Base-by-base conservation (phyloP, 768 basidiomycete species). In the Rhizopogon salebrosus region DNA sequence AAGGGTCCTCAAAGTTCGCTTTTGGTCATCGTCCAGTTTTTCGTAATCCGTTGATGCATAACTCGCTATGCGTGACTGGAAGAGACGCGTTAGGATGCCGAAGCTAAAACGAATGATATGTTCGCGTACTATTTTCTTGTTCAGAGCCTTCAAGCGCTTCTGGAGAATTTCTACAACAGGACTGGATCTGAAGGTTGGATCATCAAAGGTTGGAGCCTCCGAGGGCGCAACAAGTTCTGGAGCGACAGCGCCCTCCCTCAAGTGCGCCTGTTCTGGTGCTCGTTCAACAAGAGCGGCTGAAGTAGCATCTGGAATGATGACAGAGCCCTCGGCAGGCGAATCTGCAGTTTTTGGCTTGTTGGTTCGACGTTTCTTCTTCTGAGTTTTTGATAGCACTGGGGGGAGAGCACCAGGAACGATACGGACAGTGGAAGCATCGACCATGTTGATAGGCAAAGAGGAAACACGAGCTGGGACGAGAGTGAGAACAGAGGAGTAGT, bases 11-110 rank as follows among this genome's bases (percentile, higher is more conserved):
- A 94, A 61, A 2, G 79, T 75, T 31, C 84, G 82, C 57, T 79
- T 87, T 71, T 97, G 93, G 69, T 95, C 94, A 38, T 92, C 89
- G 57, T 95, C 91, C 50, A 95, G 79, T 62, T 87, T 86, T 51
- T 84, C 83, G 3, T 77, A 67, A 24, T 84, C 82, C 18, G 79
- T 85, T 3, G 81, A 61, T 27, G 86, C 80, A 65, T 95, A 94
- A 10, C 74, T 70, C 42, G 83, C 74, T 75, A 91, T 81, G 56
- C 92, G 83, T 55, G 77, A 75, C 94, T 95, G 59, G 36, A 53
- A 50, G 54, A 41, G 10, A 52, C 23, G 48, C 38, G 37, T 49
- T 31, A 36, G 14, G 31, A 20, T 23, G 14, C 8, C 4, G 20
- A 34, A 34, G 29, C 20, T 14, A 8, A 20, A 46, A 31, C 43